A percentile compares a stretch with the other conserved stretches of the same genome.
Evolutionary conservation across 805 yeast species (phyloP).

Genomic region (Candida ascalaphidarum): DNA sequence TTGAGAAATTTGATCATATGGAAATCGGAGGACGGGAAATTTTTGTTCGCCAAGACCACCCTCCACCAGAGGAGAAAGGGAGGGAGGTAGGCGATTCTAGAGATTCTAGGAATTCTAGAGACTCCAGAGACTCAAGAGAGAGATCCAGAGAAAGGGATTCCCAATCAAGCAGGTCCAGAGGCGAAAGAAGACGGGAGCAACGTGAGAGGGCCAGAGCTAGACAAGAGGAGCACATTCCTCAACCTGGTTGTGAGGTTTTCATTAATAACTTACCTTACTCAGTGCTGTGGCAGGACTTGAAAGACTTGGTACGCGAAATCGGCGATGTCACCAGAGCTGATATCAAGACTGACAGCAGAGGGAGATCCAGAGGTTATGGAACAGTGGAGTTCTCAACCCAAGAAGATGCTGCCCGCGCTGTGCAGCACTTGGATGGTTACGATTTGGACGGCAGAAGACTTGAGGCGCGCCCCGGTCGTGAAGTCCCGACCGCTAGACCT

Average conservation of each 20-base stretch:
- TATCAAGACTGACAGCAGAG: slow-evolving; percentile 54
- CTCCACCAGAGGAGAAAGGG: slow-evolving; percentile 52
- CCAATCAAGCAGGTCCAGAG: background rate
- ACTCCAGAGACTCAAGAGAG: slow-evolving; percentile 4
- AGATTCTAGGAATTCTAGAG: slow-evolving; percentile 10
- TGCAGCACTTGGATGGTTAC: slow-evolving; percentile 58
- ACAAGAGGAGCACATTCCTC: slow-evolving; percentile 11
- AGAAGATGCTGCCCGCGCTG: slow-evolving; percentile 67
- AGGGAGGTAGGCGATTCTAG: slow-evolving; percentile 17
- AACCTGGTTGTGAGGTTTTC: slow-evolving; percentile 52
- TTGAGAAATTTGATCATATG: slow-evolving; percentile 57
- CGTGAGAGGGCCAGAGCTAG: slow-evolving; percentile 4
- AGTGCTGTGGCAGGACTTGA: slow-evolving; percentile 76
- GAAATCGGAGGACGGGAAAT: slow-evolving; percentile 66
- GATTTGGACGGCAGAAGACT: slow-evolving; percentile 68
- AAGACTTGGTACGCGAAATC: slow-evolving; percentile 70
- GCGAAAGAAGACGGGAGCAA: slow-evolving; percentile 1
- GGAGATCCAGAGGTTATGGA: slow-evolving; percentile 83
- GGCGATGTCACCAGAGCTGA: slow-evolving; percentile 83
- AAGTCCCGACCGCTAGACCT: background rate
- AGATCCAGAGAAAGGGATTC: too few species aligned
- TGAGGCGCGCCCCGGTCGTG: slow-evolving; percentile 68
- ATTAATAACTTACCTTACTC: slow-evolving; percentile 78
- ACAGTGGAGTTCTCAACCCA: slow-evolving; percentile 60
- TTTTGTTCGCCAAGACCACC: slow-evolving; percentile 85